Conservation (phyloP, 306 rosid species). For the Ammopiptanthus mongolicus region DNA sequence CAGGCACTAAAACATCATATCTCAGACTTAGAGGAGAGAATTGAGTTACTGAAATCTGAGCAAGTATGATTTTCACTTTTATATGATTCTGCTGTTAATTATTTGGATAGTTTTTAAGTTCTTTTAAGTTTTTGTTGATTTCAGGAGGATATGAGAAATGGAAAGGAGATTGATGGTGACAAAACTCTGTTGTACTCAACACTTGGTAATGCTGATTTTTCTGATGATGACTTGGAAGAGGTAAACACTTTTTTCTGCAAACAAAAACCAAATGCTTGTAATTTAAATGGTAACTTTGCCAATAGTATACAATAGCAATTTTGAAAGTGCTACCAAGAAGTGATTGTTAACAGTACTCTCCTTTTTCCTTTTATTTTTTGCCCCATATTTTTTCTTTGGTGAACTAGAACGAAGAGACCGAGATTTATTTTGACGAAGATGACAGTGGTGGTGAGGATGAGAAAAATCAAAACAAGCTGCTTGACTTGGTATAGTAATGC, state of each 20-base stretch:
- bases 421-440: conserved; percentile 28
- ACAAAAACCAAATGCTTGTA: background rate
- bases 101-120: conserved; percentile 7
- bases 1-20: conserved; percentile 82
- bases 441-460: conserved; percentile 30
- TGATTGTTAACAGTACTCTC: background rate
- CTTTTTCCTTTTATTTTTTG: background rate
- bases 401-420: conserved; percentile 41
- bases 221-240: conserved; percentile 48
- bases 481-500: conserved; percentile 12
- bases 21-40: conserved; percentile 60
- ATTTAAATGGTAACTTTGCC: background rate
- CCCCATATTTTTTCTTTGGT: conserved; percentile 8
- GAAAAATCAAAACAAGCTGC: conserved; percentile 19
- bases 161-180: conserved; percentile 36
- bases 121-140: conserved; percentile 15
- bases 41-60: conserved; percentile 66
- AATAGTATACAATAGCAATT: background rate
- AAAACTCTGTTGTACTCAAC: conserved; percentile 24
- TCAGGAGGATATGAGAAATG: conserved; percentile 61
- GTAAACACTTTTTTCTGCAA: conserved; percentile 15
- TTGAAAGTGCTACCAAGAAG: background rate
- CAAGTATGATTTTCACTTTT: conserved; percentile 37
- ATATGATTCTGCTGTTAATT: background rate
- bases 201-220: conserved; percentile 26